Percentiles rank a stretch among this genome's conserved stretches.
phyloP scores from a whole-genome alignment of 2,329 filamentous ascomycete genomes.

The Aspergillus ochraceus region DNA sequence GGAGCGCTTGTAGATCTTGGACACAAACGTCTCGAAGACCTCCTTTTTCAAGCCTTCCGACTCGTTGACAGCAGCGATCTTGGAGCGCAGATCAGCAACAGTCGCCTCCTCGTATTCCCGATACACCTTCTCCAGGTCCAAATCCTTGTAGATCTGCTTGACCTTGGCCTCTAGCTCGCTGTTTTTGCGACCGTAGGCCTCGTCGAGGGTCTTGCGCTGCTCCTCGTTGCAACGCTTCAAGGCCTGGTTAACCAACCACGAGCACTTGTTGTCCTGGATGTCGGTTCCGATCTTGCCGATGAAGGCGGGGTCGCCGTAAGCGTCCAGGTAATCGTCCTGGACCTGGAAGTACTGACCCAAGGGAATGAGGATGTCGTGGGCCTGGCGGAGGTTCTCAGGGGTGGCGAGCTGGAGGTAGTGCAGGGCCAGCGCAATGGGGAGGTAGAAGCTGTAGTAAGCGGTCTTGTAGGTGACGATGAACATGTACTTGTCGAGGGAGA shows the following conservation, averaged over 20 bases:
- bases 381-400: constrained; percentile 82
- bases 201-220: constrained; percentile 83
- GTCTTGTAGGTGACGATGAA: constrained; percentile 99
- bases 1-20: constrained; percentile 97
- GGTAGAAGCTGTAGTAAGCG: constrained; percentile 98
- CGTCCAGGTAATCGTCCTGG: constrained; percentile 98
- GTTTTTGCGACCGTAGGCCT: constrained; percentile 94
- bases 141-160: constrained; percentile 84
- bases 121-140: constrained; percentile 81
- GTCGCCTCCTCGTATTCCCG: constrained; percentile 85
- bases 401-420: constrained; percentile 83
- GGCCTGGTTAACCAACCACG: constrained; percentile 96
- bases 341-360: constrained; percentile 99
- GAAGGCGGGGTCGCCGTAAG: constrained; percentile 86
- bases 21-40: constrained; percentile 84
- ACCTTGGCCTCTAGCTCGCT: constrained; percentile 76
- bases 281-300: constrained; percentile 99
- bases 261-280: constrained; percentile 99
- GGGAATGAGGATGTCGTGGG: constrained; percentile 89
- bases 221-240: constrained; percentile 76
- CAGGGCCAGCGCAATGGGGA: constrained; percentile 88
- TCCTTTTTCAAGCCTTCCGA: constrained; percentile 83
- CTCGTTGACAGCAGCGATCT: constrained; percentile 82
- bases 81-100: constrained; percentile 71
- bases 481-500: constrained; percentile 85